Evolutionary conservation across 768 basidiomycete genomes (phyloP).

Genomic region (Boletus barrowsii): DNA sequence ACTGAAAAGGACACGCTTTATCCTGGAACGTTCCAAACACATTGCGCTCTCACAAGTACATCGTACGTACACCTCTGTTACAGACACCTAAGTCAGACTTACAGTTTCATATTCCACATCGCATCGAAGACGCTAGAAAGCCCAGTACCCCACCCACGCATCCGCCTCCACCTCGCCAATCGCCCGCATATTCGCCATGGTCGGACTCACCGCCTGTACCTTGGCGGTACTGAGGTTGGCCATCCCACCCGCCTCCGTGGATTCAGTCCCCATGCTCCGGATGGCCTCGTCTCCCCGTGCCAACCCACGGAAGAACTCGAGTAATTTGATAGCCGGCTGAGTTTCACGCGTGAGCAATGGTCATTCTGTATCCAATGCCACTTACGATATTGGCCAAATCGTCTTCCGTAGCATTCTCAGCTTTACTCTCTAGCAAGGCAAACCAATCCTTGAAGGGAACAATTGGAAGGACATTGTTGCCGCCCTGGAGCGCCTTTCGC

Average conservation of each 20-base stretch:
- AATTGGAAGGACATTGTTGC: constrained; percentile 22
- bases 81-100: too few species aligned
- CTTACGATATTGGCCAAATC: constrained; percentile 34
- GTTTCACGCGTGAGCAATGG: not conserved
- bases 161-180: constrained; percentile 22
- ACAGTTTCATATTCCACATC: too few species aligned
- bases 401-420: constrained; percentile 19
- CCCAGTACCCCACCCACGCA: constrained; percentile 25
- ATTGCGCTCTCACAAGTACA: too few species aligned
- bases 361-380: not conserved
- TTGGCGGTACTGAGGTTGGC: constrained; percentile 18
- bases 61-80: too few species aligned
- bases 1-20: too few species aligned
- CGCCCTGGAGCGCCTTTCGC: not conserved
- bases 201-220: constrained; percentile 12
- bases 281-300: constrained; percentile 14
- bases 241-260: constrained; percentile 20
- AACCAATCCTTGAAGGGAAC: constrained; percentile 38
- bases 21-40: too few species aligned
- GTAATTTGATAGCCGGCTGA: constrained; percentile 36
- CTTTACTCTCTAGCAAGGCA: constrained; percentile 21
- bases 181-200: constrained; percentile 26
- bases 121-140: constrained; percentile 6
- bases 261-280: not conserved
- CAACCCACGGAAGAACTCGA: constrained; percentile 32